Base-by-base conservation (phyloP, 148 eudicot genomes). In the Camellia granthamiana region DNA sequence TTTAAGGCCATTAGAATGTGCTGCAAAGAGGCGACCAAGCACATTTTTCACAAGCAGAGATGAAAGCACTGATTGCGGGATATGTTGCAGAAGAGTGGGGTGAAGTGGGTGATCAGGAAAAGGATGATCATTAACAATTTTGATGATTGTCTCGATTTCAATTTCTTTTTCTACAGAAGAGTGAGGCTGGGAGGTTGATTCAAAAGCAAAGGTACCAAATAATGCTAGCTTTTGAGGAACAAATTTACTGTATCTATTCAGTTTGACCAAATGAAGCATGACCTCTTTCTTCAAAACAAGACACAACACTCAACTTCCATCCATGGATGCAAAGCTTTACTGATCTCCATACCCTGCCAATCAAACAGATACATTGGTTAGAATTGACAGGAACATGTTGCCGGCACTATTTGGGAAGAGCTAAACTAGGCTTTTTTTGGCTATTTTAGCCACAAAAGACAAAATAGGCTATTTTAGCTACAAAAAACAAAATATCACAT, bases 1-100 rank as follows among this genome's bases (percentile, higher is more conserved):
- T 87, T 95, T 95, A 51, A 95, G 87, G 72, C 98, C 98, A 84
- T 93, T 90, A 66, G 93, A 80, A 80, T 93, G 96, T 1, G 93
- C 82, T 5, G 85, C 86, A 82, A 95, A 95, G 42, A 93, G 84
- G 63, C 87, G 79, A 49, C 98, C 98, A 44, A 95, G 94, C 47
- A 95, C 89, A 49, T 90, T 83, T 88, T 92, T 93, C 52, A 93
- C 92, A 61, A 90, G 84, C 4, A 81, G 23, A 69, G 85, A 70
- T 9, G 97, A 89, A 69, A 95, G 81, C 3, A 72, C 69, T 58
- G 89, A 77, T 38, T 87, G 77, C 9, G 88, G 80, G 80, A 90
- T 82, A 71, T 86, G 86, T 41, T 67, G 49, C 43, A 76, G 49
- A 75, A 95, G 94, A n/a, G 86, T 76, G 49, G 94, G 89, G 30